Percentiles rank a stretch among this genome's conserved stretches.
These are phyloP conservation scores for Citrus trifoliata DNA, from an alignment of 345 rosid species.

Conservation along the genomic window DNA sequence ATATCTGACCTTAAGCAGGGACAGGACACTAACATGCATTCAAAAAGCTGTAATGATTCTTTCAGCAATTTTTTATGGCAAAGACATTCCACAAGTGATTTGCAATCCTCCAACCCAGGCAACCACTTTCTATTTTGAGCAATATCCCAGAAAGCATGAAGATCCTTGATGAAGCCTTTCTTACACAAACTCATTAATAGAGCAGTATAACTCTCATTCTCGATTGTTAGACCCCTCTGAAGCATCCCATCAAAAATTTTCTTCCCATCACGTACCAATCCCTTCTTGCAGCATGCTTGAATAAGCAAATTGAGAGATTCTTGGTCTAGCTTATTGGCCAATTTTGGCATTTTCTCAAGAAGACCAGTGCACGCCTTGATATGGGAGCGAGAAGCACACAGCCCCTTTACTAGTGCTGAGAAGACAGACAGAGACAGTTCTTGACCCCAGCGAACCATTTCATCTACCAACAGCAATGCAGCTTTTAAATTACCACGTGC, in stretches of 20 bases:
- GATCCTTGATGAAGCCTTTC: conserved; percentile 38
- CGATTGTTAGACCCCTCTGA: conserved; percentile 34
- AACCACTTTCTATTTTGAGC: conserved; percentile 47
- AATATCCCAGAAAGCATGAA: conserved; percentile 40
- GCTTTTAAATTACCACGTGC: conserved; percentile 32
- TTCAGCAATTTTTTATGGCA: conserved; percentile 41
- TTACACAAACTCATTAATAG: conserved; percentile 48
- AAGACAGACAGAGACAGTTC: conserved; percentile 43
- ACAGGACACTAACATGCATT: conserved; percentile 34
- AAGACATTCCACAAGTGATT: conserved; percentile 47
- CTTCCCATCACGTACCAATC: conserved; percentile 45
- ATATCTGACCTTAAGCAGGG: conserved; percentile 34
- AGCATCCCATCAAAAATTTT: conserved; percentile 48
- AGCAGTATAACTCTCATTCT: conserved; percentile 41
- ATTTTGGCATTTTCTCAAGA: conserved; percentile 51
- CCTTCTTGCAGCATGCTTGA: conserved; percentile 56
- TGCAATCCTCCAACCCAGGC: conserved; percentile 36
- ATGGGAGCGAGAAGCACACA: conserved; percentile 38
- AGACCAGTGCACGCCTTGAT: conserved; percentile 36
- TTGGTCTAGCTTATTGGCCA: conserved; percentile 49
- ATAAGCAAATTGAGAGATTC: conserved; percentile 55
- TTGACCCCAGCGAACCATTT: conserved; percentile 73
- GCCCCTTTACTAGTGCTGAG: conserved; percentile 40
- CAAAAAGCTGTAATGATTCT: conserved; percentile 61
- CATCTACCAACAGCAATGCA: conserved; percentile 44